These are phyloP conservation scores for Penicillium crustosum DNA, from an alignment of 2,329 filamentous ascomycete species.

Conservation along the genomic window DNA sequence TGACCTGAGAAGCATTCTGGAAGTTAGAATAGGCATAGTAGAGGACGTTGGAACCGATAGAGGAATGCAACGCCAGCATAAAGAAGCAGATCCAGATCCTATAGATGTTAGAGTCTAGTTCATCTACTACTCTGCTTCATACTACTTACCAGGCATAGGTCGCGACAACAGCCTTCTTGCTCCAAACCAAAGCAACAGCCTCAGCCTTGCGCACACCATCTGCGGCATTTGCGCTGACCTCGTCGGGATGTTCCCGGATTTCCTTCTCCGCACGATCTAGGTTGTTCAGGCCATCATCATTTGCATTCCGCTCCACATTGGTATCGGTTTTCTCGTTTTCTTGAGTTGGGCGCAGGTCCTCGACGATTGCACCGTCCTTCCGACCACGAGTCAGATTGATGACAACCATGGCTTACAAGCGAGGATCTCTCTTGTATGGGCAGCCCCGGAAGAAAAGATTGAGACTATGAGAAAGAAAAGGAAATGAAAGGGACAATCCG, in stretches of 20 bases:
- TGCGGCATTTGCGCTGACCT: constrained; percentile 14
- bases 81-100: constrained; percentile 50
- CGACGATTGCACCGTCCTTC: background rate
- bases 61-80: constrained; percentile 44
- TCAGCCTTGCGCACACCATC: constrained; percentile 18
- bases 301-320: background rate
- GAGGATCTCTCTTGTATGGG: background rate
- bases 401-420: constrained; percentile 1
- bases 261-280: constrained; percentile 13
- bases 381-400: constrained; percentile 4
- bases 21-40: constrained; percentile 56
- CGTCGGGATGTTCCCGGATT: constrained; percentile 26
- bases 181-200: constrained; percentile 16
- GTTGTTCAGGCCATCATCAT: background rate
- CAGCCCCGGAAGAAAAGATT: background rate
- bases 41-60: constrained; percentile 43
- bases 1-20: constrained; percentile 50
- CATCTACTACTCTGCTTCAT: too few species aligned
- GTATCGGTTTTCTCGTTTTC: constrained; percentile 1
- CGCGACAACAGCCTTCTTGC: constrained; percentile 27
- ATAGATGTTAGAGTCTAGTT: constrained; percentile 13
- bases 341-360: constrained; percentile 2
- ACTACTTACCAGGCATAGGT: constrained; percentile 36
- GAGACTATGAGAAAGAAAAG: background rate
- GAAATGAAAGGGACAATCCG: background rate